These are phyloP conservation scores for Thraustochytrium sp. DNA, from an alignment of 352 stramenopile species.

Conservation along the genomic window DNA sequence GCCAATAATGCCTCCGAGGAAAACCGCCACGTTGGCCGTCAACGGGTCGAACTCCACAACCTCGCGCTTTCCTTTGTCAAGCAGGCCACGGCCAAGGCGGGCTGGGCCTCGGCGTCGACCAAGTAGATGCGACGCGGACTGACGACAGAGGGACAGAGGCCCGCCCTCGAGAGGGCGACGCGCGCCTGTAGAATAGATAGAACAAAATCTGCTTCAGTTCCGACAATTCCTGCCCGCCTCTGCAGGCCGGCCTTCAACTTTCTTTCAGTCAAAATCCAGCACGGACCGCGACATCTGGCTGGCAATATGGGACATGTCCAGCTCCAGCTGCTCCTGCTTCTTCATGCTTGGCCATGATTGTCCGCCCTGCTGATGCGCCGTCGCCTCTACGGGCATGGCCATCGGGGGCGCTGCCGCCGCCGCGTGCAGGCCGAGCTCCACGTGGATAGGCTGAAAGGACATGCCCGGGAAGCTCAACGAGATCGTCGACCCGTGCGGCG, in stretches of 20 bases:
- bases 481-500: too few species aligned
- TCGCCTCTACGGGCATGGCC: too few species aligned
- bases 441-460: too few species aligned
- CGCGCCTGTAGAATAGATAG: background rate
- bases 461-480: too few species aligned
- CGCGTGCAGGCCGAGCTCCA: too few species aligned
- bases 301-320: constrained; percentile 32
- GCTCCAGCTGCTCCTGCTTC: constrained; percentile 18
- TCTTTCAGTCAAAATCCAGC: constrained; percentile 35
- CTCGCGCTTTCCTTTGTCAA: constrained; percentile 20
- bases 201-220: background rate
- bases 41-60: constrained; percentile 28
- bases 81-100: constrained; percentile 18
- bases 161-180: background rate
- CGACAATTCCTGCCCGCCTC: background rate
- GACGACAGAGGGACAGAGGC: background rate
- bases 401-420: too few species aligned
- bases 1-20: background rate
- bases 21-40: background rate
- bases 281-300: constrained; percentile 37
- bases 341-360: background rate
- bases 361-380: background rate
- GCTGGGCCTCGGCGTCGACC: background rate
- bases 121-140: background rate
- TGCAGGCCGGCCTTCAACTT: background rate